These are phyloP conservation scores for Rhododendron kiyosumense DNA, from an alignment of 148 eudicot genomes.

Conservation along the genomic window DNA sequence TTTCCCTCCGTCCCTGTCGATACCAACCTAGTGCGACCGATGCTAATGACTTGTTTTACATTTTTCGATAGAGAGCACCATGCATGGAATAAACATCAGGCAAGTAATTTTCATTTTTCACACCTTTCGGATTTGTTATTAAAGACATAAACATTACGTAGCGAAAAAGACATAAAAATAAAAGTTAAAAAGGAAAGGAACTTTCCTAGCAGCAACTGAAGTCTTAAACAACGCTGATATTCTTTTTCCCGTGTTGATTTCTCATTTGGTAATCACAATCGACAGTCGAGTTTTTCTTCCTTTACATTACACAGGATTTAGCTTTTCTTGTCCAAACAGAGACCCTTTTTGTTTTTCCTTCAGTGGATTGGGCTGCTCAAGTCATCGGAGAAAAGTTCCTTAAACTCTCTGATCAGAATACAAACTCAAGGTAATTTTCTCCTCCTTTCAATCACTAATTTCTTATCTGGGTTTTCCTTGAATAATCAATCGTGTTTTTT, in stretches of 20 bases:
- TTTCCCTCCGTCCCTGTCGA: too few species aligned
- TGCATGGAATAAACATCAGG: too few species aligned
- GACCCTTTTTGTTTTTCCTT: background rate
- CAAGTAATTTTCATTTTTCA: background rate
- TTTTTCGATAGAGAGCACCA: too few species aligned
- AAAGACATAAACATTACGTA: background rate
- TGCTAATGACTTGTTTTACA: too few species aligned
- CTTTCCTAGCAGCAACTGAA: background rate
- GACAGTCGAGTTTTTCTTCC: background rate
- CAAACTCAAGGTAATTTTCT: background rate
- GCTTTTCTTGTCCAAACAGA: background rate
- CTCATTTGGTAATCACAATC: background rate
- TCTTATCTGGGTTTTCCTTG: slow-evolving; percentile 12
- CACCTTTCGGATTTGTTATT: background rate
- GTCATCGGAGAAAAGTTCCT: background rate
- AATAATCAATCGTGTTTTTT: background rate
- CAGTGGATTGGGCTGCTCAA: background rate
- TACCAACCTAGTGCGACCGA: too few species aligned
- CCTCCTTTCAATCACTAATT: background rate
- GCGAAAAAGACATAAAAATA: background rate
- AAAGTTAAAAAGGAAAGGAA: background rate
- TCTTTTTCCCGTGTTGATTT: background rate
- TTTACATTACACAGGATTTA: background rate
- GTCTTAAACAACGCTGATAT: background rate
- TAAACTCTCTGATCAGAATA: background rate